Conservation (phyloP, 108 stramenopile species). For the Nitzschia palea region DNA sequence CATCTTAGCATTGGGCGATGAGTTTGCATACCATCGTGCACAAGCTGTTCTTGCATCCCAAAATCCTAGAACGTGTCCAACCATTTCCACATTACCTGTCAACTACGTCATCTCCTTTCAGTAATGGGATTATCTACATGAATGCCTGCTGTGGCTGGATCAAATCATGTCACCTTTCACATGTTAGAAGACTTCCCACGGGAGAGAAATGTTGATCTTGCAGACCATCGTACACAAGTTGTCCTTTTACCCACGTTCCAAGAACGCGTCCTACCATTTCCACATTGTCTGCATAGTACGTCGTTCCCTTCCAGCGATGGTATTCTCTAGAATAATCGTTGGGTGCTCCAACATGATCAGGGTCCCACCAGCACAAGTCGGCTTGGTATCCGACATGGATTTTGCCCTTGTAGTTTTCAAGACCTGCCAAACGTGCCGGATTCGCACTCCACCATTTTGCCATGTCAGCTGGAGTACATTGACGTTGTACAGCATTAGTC, state of each 20-base stretch:
- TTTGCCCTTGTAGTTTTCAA: slow-evolving; percentile 12
- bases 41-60: slow-evolving; percentile 19
- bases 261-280: slow-evolving; percentile 25
- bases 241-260: slow-evolving; percentile 28
- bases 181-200: neutral
- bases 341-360: slow-evolving; percentile 12
- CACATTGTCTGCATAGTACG: slow-evolving; percentile 7
- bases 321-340: slow-evolving; percentile 22
- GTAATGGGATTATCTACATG: slow-evolving; percentile 29
- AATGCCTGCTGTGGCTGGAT: too few relatives aligned
- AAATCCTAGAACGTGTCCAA: slow-evolving; percentile 30
- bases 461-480: slow-evolving; percentile 2
- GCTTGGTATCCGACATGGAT: slow-evolving; percentile 29
- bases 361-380: slow-evolving; percentile 35
- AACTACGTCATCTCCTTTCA: slow-evolving; percentile 25
- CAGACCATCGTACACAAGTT: slow-evolving; percentile 30
- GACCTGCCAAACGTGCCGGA: slow-evolving; percentile 32
- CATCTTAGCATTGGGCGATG: neutral
- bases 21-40: slow-evolving; percentile 32
- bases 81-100: neutral
- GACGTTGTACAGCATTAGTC: slow-evolving; percentile 16
- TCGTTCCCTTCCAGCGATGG: slow-evolving; percentile 36
- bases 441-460: slow-evolving; percentile 40
- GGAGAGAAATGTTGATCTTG: slow-evolving; percentile 10
- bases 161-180: too few relatives aligned